Base-by-base conservation (phyloP, 805 yeast species). In the Yamadazyma sp. region DNA sequence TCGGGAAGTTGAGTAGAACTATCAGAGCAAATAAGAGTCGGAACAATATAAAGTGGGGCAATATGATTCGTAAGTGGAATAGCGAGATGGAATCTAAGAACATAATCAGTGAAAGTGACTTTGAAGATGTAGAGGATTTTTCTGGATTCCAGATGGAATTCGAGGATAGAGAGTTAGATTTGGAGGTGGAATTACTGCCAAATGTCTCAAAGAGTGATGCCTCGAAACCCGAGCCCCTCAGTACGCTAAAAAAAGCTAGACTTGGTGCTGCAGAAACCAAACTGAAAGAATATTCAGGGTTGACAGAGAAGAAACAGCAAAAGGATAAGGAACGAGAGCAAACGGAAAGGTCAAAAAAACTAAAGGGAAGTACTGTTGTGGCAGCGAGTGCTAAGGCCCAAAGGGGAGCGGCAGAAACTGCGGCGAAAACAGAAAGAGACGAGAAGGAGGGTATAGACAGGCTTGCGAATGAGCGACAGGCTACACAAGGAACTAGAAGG, bases 21-120 rank as follows among this genome's bases (percentile, higher is more conserved):
- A 55, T 65, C 13, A 48, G 70, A 24, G 59, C 66, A 29, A 62
- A 54, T 47, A 64, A 63, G 44, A 55, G 69, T n/a, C 44, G 73
- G 35, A 66, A 65, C 39, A 59, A 53, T 5, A 50, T 50, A 4
- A 60, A 58, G 36, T 53, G 45, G 44, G 19, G 26, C 14, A 44
- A 34, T 17, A 17, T 28, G 32, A 37, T 38, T 10, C 12, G 36
- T 13, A 36, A 40, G 32, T 37, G 38, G 42, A 38, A 33, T 19
- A 36, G 19, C 28, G 32, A 41, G 13, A 15, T 19, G 17, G 43
- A 38, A 14, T 17, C 36, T 14, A 27, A 31, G 24, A 29, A 37
- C 20, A 42, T 46, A 2, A 63, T 64, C 20, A 57, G 60, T 36
- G 70, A 61, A 22, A 59, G 66, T 13, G 71, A 66, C 40, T 66